These are phyloP conservation scores for Strigomonas galati DNA, from an alignment of 208 protist species.

Conservation along the genomic window DNA sequence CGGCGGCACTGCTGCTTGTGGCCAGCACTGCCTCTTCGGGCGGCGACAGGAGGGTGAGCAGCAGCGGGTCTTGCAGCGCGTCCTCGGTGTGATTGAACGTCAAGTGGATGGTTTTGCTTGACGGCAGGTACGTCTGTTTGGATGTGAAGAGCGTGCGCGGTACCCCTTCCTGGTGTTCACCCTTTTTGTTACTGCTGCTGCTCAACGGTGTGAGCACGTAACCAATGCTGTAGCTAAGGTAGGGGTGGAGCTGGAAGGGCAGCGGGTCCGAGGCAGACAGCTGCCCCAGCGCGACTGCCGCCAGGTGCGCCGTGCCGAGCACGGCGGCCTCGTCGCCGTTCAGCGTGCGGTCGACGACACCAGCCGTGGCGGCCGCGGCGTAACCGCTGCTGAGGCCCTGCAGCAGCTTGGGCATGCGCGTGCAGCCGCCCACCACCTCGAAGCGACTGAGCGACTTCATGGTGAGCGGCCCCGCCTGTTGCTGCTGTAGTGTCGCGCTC, in stretches of 20 bases:
- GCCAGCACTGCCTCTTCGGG: too few species aligned
- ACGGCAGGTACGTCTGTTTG: background rate
- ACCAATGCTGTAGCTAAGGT: constrained; percentile 38
- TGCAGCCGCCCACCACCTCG: constrained; percentile 79
- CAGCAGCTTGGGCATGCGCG: constrained; percentile 75
- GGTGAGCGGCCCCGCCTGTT: background rate
- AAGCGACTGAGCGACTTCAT: constrained; percentile 24
- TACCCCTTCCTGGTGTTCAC: background rate
- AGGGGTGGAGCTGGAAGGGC: constrained; percentile 25
- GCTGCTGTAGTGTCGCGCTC: constrained; percentile 19
- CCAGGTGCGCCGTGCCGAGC: constrained; percentile 59
- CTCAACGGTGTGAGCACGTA: constrained; percentile 21
- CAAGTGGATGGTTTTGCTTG: background rate
- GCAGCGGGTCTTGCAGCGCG: too few species aligned
- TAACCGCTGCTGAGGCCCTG: constrained; percentile 38
- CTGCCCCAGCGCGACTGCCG: constrained; percentile 18
- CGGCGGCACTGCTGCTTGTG: too few species aligned
- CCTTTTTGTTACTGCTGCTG: background rate
- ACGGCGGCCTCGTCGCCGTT: constrained; percentile 86
- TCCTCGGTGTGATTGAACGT: too few species aligned
- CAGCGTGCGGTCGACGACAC: constrained; percentile 65
- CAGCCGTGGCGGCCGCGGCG: constrained; percentile 13
- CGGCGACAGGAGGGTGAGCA: too few species aligned
- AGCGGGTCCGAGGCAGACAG: background rate
- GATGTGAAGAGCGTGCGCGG: background rate